phyloP scores from a whole-genome alignment of 305 asterid genomes.

The Lippia alba region DNA sequence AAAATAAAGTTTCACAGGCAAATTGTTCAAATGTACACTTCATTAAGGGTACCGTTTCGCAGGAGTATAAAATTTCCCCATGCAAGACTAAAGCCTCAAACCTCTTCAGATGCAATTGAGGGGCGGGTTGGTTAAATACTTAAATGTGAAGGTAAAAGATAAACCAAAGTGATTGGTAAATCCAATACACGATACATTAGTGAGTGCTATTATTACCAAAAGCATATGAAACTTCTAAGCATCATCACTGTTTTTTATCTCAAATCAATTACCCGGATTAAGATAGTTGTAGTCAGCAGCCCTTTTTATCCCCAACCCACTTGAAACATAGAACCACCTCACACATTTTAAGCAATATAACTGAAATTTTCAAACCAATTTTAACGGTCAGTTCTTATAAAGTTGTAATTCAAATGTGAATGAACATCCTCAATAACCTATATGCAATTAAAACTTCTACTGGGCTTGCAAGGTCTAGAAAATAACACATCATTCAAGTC shows the following conservation, averaged over 20 bases:
- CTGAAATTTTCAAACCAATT: too few relatives aligned
- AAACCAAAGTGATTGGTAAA: constrained; percentile 15
- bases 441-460: too few relatives aligned
- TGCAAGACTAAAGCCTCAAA: constrained; percentile 26
- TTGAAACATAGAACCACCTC: constrained; percentile 45
- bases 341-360: too few relatives aligned
- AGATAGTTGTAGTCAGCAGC: constrained; percentile 80
- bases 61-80: background rate
- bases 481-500: too few relatives aligned
- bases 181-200: constrained; percentile 18
- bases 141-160: constrained; percentile 20
- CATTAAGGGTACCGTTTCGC: constrained; percentile 19
- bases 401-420: too few relatives aligned
- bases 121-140: background rate
- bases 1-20: constrained; percentile 15
- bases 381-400: too few relatives aligned
- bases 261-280: constrained; percentile 79
- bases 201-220: constrained; percentile 57
- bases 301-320: constrained; percentile 63
- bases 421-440: too few relatives aligned
- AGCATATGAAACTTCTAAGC: constrained; percentile 68
- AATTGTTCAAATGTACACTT: constrained; percentile 17
- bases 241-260: constrained; percentile 69
- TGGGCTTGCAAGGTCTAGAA: too few relatives aligned
- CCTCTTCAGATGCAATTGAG: constrained; percentile 27